phyloP scores from a whole-genome alignment of 2,329 filamentous ascomycete genomes.

The Microcera coccophila region DNA sequence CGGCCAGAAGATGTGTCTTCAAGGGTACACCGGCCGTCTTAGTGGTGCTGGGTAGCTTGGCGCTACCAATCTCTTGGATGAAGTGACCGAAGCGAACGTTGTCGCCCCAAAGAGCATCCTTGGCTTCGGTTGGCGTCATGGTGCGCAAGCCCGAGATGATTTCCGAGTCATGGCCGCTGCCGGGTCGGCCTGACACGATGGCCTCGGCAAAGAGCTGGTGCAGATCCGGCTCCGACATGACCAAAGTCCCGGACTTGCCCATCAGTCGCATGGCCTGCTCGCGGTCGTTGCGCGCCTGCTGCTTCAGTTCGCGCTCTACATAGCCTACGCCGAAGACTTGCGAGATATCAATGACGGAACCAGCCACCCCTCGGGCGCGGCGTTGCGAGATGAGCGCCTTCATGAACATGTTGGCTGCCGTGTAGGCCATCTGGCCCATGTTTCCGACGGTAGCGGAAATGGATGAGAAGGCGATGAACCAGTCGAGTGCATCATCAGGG shows the following conservation, averaged over 20 bases:
- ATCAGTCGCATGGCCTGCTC: no score
- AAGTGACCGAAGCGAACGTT: no score
- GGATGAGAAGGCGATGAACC: conserved; percentile 42
- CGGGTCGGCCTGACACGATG: not conserved
- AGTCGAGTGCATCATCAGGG: conserved; percentile 30
- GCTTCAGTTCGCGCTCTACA: conserved; percentile 18
- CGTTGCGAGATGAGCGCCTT: conserved; percentile 25
- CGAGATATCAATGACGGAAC: conserved; percentile 37
- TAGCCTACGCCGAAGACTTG: conserved; percentile 40
- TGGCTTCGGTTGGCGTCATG: no score
- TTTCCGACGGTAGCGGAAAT: conserved; percentile 33
- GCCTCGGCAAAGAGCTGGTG: conserved; percentile 27
- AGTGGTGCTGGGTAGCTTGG: no score
- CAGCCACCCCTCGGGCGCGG: conserved; percentile 32
- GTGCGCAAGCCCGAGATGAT: no score
- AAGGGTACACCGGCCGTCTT: no score
- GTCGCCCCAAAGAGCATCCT: no score
- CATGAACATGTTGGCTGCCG: conserved; percentile 39
- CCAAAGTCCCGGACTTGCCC: no score
- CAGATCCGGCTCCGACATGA: conserved; percentile 30
- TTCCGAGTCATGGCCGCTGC: no score
- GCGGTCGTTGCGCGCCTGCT: no score
- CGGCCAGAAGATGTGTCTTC: no score
- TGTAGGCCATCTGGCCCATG: conserved; percentile 36
- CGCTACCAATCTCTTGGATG: no score